These are phyloP conservation scores for Phoma sp. DNA, from an alignment of 2,329 filamentous ascomycete genomes.

Conservation along the genomic window DNA sequence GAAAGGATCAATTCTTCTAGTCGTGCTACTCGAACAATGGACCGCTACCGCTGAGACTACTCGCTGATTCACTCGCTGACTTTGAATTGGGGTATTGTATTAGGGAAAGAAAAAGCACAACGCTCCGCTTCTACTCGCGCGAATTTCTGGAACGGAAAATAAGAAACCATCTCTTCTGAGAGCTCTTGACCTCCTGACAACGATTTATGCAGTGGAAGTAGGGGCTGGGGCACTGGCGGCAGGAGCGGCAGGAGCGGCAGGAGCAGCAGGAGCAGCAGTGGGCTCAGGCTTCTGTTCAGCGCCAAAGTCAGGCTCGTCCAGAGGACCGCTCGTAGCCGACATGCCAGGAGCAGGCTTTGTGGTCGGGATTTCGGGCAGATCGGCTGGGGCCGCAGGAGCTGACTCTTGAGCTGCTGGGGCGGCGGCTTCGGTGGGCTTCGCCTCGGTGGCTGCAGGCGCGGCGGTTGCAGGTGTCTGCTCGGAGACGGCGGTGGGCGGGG, in stretches of 20 bases:
- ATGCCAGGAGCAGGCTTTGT: conserved; percentile 44
- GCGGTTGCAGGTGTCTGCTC: conserved; percentile 30
- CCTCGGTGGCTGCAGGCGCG: conserved; percentile 25
- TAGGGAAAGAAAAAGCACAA: conserved; percentile 28
- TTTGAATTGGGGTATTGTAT: conserved; percentile 43
- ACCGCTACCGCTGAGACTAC: background rate
- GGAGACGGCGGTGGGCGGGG: conserved; percentile 35
- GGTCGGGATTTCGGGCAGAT: conserved; percentile 24
- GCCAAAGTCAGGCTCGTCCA: conserved; percentile 42
- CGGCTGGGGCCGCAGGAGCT: conserved; percentile 16
- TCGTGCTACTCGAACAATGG: conserved; percentile 7
- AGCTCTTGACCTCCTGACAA: background rate
- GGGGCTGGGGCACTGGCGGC: conserved; percentile 21
- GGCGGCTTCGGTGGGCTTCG: conserved; percentile 21
- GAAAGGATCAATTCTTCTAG: background rate
- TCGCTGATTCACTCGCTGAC: conserved; percentile 21
- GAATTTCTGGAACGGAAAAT: too few species aligned
- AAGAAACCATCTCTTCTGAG: background rate
- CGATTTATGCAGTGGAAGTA: conserved; percentile 9
- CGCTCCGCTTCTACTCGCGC: background rate
- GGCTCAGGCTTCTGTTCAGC: conserved; percentile 29
- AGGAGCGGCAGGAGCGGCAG: conserved; percentile 18
- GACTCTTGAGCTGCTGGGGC: conserved; percentile 6
- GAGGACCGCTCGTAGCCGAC: conserved; percentile 48
- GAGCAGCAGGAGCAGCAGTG: conserved; percentile 12